Evolutionary conservation across 306 rosid species (phyloP).

Genomic region (Psophocarpus tetragonolobus): DNA sequence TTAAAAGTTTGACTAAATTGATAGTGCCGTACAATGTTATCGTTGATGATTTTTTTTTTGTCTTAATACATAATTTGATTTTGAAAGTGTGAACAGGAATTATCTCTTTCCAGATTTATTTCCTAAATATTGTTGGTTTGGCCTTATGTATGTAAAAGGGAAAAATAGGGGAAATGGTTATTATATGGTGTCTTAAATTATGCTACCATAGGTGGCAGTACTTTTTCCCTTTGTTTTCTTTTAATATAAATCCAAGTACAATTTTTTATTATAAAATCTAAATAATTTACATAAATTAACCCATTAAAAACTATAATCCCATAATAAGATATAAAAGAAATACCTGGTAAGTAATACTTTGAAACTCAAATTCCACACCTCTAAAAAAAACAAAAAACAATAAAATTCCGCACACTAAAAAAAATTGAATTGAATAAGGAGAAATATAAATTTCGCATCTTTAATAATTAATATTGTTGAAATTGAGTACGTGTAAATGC

Average conservation of each 20-base stretch:
- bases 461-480: neutral
- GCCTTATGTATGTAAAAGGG: neutral
- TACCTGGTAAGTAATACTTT: neutral
- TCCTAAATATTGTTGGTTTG: neutral
- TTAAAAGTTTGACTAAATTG: neutral
- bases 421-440: neutral
- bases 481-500: neutral
- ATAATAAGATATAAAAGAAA: neutral
- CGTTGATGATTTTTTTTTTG: too few species aligned
- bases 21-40: neutral
- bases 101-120: neutral
- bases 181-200: neutral
- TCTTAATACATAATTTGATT: neutral
- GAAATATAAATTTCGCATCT: neutral
- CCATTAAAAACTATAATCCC: neutral
- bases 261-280: neutral
- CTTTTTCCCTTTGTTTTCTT: neutral
- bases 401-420: neutral
- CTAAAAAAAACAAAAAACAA: too few species aligned
- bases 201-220: neutral
- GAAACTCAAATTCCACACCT: neutral
- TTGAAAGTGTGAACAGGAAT: neutral
- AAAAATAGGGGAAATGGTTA: neutral
- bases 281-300: neutral
- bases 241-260: neutral